Conservation (phyloP, 2,329 filamentous ascomycete genomes). For the Talaromyces albobiverticillius region DNA sequence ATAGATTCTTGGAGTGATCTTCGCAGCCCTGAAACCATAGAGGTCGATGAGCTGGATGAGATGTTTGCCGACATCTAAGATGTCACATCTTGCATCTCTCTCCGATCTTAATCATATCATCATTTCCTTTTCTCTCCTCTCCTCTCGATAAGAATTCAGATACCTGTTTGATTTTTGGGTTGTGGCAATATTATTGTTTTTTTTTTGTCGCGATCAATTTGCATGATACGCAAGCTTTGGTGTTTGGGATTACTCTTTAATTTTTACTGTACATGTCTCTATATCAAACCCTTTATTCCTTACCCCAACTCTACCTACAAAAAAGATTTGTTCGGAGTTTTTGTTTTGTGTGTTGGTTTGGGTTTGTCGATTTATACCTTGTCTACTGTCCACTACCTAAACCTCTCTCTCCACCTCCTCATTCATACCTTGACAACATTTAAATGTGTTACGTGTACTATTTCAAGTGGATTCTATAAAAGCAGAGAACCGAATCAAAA, state of each 20-base stretch:
- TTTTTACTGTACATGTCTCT: conserved; percentile 5
- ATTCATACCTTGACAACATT: neutral
- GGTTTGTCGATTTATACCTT: neutral
- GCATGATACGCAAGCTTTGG: conserved; percentile 12
- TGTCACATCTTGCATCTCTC: neutral
- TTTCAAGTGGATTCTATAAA: neutral
- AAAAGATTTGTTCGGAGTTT: neutral
- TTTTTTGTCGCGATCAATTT: conserved; percentile 17
- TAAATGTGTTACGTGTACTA: too few species aligned
- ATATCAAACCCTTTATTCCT: neutral
- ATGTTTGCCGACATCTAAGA: conserved; percentile 72
- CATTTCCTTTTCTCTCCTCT: neutral
- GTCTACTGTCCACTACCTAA: neutral
- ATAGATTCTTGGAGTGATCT: conserved; percentile 58
- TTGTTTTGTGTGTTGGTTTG: neutral
- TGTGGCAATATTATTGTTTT: conserved; percentile 2
- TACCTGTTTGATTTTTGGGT: conserved; percentile 7
- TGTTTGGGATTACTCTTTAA: conserved; percentile 17
- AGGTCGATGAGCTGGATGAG: conserved; percentile 88
- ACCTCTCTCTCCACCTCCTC: too few species aligned
- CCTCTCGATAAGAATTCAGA: conserved; percentile 17
- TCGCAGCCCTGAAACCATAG: conserved; percentile 79
- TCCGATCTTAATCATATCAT: neutral
- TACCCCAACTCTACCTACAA: neutral
- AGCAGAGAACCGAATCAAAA: neutral